Evolutionary conservation across 2,329 filamentous ascomycete genomes (phyloP), one percentile per base, ranked within the genome.

Genomic region (Aspergillus sp.): DNA sequence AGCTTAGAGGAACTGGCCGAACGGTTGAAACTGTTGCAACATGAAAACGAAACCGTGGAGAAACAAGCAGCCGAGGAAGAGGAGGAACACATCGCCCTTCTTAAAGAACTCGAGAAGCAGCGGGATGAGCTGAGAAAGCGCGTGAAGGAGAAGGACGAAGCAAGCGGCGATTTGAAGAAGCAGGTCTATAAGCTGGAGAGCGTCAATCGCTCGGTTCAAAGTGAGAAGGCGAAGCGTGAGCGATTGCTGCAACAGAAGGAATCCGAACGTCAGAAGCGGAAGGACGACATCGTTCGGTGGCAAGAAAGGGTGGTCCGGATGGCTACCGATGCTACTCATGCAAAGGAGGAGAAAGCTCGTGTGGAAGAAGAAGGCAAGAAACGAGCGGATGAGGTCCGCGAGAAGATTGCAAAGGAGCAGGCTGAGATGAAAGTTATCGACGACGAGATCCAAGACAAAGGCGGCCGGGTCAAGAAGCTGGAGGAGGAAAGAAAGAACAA

Each of bases 61-160:
- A 80, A 80, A 38, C 82, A 90, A 64, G 86, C 89, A 20, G 77
- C 66, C 14, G 75, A 78, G 49, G 89, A 92, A 56, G 85, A 89
- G 51, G 83, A 84, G 35, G 89, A 93, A 48, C 84, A 84, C 53
- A 83, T 82, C 58, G 76, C 79, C n/a, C 73, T 82, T 48, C 74
- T 89, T 58, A 81, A 84, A 36, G 84, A 89, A 42, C 68, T 96
- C 30, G 83, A 86, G 50, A 85, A 85, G 53, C 90, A 95, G 63
- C 87, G 90, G 54, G 89, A 95, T 59, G 82, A 87, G 47, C 85
- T 96, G 68, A 86, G 82, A 63, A 86, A 87, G 56, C 81, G 86
- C 17, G 79, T 94, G 49, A 94, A 89, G 67, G 90, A 95, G 65
- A 96, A 95, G 69, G 93, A 97, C 59, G 90, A 95, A 64, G 88